Evolutionary conservation across 306 rosid species (phyloP).

Genomic region (Ormosia emarginata): DNA sequence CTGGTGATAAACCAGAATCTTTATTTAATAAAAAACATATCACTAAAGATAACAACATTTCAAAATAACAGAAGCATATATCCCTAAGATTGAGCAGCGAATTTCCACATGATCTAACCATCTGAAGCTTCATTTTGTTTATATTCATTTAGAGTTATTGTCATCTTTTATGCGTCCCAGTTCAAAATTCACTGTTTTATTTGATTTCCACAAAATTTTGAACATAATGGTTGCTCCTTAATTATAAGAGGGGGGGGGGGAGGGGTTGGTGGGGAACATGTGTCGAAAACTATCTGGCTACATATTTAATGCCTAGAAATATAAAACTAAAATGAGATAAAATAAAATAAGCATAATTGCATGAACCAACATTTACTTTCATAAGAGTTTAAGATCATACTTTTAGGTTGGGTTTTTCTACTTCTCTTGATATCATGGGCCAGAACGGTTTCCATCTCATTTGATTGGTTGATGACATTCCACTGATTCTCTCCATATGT

Average conservation of each 20-base stretch:
- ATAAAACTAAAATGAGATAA: background rate
- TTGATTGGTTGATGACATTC: constrained; percentile 19
- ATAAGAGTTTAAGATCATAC: background rate
- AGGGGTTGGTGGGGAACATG: background rate
- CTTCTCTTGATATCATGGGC: background rate
- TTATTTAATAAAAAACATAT: no score
- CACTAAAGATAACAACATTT: no score
- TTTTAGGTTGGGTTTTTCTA: background rate
- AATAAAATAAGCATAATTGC: background rate
- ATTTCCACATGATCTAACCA: background rate
- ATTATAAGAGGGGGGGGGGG: background rate
- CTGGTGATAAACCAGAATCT: no score
- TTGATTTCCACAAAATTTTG: background rate
- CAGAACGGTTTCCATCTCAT: background rate
- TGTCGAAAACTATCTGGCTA: background rate
- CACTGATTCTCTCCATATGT: constrained; percentile 25
- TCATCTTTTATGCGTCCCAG: background rate
- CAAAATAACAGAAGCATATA: no score
- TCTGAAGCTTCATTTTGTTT: background rate
- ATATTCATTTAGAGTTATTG: background rate
- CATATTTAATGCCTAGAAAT: background rate
- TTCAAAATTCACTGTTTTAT: background rate
- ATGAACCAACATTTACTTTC: background rate
- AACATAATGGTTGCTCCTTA: background rate
- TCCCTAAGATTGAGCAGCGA: no score